phyloP scores from a whole-genome alignment of 2,329 filamentous ascomycete genomes.

The Phyllosticta capitalensis region DNA sequence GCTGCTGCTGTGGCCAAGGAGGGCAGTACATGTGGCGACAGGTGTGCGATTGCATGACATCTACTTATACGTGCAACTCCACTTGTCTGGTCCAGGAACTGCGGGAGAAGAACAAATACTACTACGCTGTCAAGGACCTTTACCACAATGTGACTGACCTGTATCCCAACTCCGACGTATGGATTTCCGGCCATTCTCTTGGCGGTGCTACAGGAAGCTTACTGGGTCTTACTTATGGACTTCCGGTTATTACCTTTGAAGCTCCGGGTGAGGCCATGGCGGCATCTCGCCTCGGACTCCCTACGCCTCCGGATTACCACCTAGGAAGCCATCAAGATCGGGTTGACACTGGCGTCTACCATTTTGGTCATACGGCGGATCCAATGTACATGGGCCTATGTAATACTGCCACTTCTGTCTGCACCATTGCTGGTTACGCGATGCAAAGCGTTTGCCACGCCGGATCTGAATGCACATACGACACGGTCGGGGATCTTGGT shows the following conservation, averaged over 20 bases:
- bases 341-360: conserved; percentile 66
- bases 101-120: conserved; percentile 79
- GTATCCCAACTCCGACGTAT: conserved; percentile 76
- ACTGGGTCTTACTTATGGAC: conserved; percentile 79
- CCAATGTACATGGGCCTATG: conserved; percentile 91
- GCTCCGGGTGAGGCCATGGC: conserved; percentile 86
- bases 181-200: conserved; percentile 86
- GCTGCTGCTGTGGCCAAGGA: conserved; percentile 92
- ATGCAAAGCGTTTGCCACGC: conserved; percentile 90
- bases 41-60: conserved; percentile 85
- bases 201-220: conserved; percentile 85
- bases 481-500: conserved; percentile 82
- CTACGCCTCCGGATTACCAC: conserved; percentile 69
- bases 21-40: conserved; percentile 83
- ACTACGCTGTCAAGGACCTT: conserved; percentile 76
- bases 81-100: conserved; percentile 75
- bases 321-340: conserved; percentile 45
- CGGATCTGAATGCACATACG: conserved; percentile 79
- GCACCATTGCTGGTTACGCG: conserved; percentile 86
- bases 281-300: conserved; percentile 73
- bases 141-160: conserved; percentile 86
- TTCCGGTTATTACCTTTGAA: conserved; percentile 87
- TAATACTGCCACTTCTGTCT: conserved; percentile 80
- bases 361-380: conserved; percentile 93
- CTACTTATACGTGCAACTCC: conserved; percentile 82